These are phyloP conservation scores for Lepiota venenata DNA, from an alignment of 768 basidiomycete species.

Conservation along the genomic window DNA sequence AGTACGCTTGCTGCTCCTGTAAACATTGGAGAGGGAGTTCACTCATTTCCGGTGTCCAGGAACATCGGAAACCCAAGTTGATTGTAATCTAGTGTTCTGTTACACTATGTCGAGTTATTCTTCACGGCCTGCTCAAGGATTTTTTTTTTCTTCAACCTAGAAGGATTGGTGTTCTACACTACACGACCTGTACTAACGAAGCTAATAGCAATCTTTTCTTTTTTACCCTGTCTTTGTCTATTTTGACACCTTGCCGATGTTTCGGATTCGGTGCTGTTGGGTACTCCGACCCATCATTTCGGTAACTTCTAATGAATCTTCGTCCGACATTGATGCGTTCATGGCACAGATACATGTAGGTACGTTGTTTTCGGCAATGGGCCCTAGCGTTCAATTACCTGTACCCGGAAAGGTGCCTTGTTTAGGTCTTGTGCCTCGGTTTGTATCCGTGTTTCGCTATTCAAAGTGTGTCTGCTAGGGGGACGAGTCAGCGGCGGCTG, in stretches of 20 bases:
- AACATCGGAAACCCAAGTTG: conserved; percentile 44
- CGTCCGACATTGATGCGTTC: conserved; percentile 1
- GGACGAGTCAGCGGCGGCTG: too few relatives aligned
- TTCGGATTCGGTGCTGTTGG: conserved; percentile 5
- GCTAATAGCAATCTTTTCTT: background rate
- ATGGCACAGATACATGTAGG: background rate
- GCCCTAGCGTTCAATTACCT: too few relatives aligned
- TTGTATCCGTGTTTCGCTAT: too few relatives aligned
- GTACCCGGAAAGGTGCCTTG: too few relatives aligned
- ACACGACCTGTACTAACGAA: conserved; percentile 1
- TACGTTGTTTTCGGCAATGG: background rate
- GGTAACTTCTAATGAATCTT: conserved; percentile 5
- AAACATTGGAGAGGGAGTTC: background rate
- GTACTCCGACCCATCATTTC: conserved; percentile 1
- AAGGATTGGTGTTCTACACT: background rate
- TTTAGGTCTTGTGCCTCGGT: too few relatives aligned
- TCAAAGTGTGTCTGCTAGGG: too few relatives aligned
- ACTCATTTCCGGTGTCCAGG: conserved; percentile 24
- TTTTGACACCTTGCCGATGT: conserved; percentile 2
- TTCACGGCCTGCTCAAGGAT: background rate
- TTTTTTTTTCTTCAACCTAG: background rate
- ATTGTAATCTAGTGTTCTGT: conserved; percentile 16
- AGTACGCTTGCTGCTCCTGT: conserved; percentile 23
- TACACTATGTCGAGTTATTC: background rate
- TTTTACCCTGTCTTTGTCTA: background rate